Percentiles rank a stretch among this genome's conserved stretches.
These are phyloP conservation scores for Xerocomus minutiporus DNA, from an alignment of 1,284 basidiomycete species.

Conservation along the genomic window DNA sequence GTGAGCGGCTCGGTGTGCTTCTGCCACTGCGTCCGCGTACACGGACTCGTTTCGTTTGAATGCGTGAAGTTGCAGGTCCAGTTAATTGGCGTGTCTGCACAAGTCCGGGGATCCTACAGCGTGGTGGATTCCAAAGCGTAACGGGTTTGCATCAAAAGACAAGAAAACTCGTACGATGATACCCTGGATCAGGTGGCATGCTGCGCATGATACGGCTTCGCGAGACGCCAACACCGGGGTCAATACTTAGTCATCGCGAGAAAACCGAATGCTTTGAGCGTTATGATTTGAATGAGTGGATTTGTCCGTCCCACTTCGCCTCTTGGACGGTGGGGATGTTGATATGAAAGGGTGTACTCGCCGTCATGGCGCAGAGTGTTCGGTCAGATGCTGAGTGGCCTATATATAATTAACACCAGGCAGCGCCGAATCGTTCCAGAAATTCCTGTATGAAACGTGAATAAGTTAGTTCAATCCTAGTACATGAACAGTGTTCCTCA, in stretches of 20 bases:
- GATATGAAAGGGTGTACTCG: not conserved
- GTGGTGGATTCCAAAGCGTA: not conserved
- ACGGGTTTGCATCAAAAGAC: not conserved
- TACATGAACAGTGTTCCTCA: no score
- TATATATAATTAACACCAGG: constrained; percentile 5
- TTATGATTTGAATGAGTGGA: not conserved
- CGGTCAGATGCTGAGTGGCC: not conserved
- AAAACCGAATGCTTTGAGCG: not conserved
- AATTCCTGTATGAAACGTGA: constrained; percentile 9
- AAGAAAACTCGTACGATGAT: constrained; percentile 3
- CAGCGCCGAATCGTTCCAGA: not conserved
- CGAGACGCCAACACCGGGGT: not conserved
- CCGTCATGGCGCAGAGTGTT: not conserved
- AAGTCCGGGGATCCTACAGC: constrained; percentile 7
- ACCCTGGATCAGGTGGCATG: constrained; percentile 3
- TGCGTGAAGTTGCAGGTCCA: not conserved
- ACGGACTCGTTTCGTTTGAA: not conserved
- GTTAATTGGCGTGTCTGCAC: not conserved
- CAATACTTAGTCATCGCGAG: not conserved
- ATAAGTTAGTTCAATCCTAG: no score
- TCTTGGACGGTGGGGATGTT: not conserved
- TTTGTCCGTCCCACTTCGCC: not conserved
- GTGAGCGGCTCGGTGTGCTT: constrained; percentile 10
- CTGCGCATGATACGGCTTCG: not conserved
- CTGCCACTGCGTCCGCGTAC: constrained; percentile 9